Evolutionary conservation across 2,329 filamentous ascomycete species (phyloP), one percentile per base, ranked within the genome.

Genomic region (Allantophomopsis cytisporea): DNA sequence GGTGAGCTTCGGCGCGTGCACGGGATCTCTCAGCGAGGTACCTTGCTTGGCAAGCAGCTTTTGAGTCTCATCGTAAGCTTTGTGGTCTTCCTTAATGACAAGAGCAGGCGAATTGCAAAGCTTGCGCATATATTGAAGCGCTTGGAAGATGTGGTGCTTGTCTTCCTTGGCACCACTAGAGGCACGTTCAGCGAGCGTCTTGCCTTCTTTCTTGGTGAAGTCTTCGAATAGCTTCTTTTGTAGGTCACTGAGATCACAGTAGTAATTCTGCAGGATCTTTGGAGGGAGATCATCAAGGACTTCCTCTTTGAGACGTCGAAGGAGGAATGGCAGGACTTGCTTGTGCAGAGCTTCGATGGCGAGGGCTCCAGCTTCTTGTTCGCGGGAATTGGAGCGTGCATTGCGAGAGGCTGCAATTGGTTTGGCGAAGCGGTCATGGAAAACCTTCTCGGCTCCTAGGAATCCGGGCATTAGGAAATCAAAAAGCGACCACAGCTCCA

Each of bases 391-490:
- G 1, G 91, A 94, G 59, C 96, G 98, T 60, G 85, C 89, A 56
- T 88, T 94, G 15, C 93, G 83, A 54, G 86, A 94, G 4, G 88
- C 88, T 1, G 89, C 81, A 38, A 96, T 87, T 0, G 80, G 83
- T 60, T 93, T 94, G 2, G 86, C 85, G 38, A 98, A 86, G 3
- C 88, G 79, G 58, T 94, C 93, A 53, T 95, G 81, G 60, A 96
- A 84, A 38, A 91, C 80, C 61, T 95, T 94, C 56, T 98, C 91
- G 0, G 81, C 86, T 23, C 91, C 91, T 7, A 98, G 69, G 66
- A 98, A 98, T 2, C 91, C 93, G 3, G 93, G 91, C 91, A 98
- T 98, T 44, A 98, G 68, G 64, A 98, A 98, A 61, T 98, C 91
- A 55, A 98, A 98, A 4, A 98, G 69, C 1, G 89, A 96, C 89